Evolutionary conservation across 179 eudicot genomes (phyloP), one percentile per base, ranked within the genome.

Genomic region (Beta macrorhiza): DNA sequence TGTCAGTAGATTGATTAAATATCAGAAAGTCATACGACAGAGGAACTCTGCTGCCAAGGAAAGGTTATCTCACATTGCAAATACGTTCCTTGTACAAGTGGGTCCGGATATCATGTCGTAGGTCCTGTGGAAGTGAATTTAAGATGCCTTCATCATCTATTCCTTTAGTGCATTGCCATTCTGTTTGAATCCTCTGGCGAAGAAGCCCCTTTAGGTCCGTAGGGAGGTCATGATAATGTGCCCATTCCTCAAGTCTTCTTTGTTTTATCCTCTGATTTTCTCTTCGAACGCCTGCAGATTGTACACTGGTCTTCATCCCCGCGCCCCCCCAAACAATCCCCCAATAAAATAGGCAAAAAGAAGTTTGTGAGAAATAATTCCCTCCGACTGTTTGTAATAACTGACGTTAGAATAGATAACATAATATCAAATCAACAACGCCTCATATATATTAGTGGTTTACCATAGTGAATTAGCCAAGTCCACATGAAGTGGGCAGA

Each of bases 221-320:
- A 75, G 78, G 78, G 7, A 75, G 78, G 29, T 75, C 53, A 10
- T 75, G 67, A 53, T 75, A 75, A 58, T 75, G 78, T 57, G 78
- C 32, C 78, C 78, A 75, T 17, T 75, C 78, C 29, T 75, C 78
- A 9, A 75, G 8, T 16, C 52, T 75, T 57, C 78, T 57, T 22
- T 75, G 78, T 75, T 57, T 75, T 16, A 75, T 17, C 6, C 78
- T 75, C 29, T 57, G 67, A 1, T 3, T 32, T 32, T 75, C 78
- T 75, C 67, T 32, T 57, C 52, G 32, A 15, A 67, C 65, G 0
- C 78, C 78, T 37, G 53, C 52, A 16, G 67, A 57, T 17, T 75
- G 78, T 32, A 75, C 78, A 57, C 14, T 75, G 22, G 67, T 75
- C 78, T 75, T 75, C 51, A 47, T 2, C 51, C 3, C 51, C 51